Percentiles rank a stretch among this genome's conserved stretches.
Conservation (phyloP, 331 rosid species). For the Spiraea crenata region DNA sequence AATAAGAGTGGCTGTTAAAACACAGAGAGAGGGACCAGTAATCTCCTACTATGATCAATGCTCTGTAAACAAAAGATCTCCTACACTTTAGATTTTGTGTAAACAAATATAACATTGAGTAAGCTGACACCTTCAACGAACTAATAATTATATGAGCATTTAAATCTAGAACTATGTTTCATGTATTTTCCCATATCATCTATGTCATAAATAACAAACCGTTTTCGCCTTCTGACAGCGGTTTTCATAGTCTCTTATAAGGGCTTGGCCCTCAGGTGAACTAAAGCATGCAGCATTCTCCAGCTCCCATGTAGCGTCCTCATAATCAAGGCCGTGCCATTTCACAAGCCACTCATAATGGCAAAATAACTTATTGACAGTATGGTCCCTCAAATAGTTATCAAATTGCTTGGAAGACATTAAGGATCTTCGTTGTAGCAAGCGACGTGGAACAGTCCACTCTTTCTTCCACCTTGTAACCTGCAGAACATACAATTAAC, state of each 20-base stretch:
- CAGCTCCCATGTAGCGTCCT: conserved; percentile 70
- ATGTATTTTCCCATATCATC: background rate
- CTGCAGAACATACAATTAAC: conserved; percentile 31
- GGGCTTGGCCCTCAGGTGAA: conserved; percentile 46
- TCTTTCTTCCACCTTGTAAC: conserved; percentile 40
- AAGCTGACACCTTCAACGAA: background rate
- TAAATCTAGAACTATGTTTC: conserved; percentile 1
- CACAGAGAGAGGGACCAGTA: background rate
- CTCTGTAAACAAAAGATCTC: background rate
- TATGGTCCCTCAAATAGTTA: conserved; percentile 26
- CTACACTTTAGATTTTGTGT: background rate
- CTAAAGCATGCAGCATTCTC: conserved; percentile 45
- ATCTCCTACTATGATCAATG: background rate
- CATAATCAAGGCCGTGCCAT: conserved; percentile 68
- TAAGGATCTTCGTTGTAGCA: conserved; percentile 53
- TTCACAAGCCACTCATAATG: conserved; percentile 69
- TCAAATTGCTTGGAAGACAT: conserved; percentile 30
- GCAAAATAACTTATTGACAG: conserved; percentile 33
- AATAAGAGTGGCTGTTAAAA: background rate
- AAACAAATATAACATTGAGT: background rate
- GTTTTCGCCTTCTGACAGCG: conserved; percentile 38
- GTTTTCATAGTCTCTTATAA: conserved; percentile 50
- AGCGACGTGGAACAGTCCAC: conserved; percentile 66
- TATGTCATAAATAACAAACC: conserved; percentile 20
- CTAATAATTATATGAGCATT: background rate